A percentile compares a stretch with the other conserved stretches of the same genome.
Evolutionary conservation across 495 filamentous ascomycete genomes (phyloP).

Genomic region (Podospora pseudocomata): DNA sequence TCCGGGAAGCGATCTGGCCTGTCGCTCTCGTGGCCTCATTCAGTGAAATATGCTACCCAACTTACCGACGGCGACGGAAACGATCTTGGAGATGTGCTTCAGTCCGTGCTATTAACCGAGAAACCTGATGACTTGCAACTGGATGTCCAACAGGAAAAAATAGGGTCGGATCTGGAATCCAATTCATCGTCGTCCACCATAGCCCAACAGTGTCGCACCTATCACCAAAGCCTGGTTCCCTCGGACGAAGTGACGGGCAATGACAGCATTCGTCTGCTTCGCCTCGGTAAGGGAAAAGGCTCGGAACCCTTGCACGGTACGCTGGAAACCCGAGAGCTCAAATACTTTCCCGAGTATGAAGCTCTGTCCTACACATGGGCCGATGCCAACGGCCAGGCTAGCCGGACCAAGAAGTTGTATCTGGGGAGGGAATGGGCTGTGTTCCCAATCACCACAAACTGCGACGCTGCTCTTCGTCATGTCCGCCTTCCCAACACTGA

Average conservation of each 20-base stretch:
- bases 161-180: not conserved
- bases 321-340: constrained; percentile 16
- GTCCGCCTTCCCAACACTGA: constrained; percentile 18
- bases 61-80: constrained; percentile 9
- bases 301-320: constrained; percentile 20
- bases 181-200: not conserved
- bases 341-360: constrained; percentile 27
- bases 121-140: not conserved
- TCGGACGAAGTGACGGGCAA: not conserved
- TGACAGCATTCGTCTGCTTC: constrained; percentile 22
- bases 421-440: constrained; percentile 23
- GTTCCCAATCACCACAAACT: constrained; percentile 22
- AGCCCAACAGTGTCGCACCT: not conserved
- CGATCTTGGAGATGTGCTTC: constrained; percentile 9
- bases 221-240: not conserved
- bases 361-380: constrained; percentile 25
- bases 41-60: constrained; percentile 10
- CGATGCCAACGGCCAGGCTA: constrained; percentile 17
- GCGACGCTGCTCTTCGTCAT: constrained; percentile 20
- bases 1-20: constrained; percentile 6
- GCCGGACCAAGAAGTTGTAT: constrained; percentile 19
- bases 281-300: constrained; percentile 18
- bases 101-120: not conserved
- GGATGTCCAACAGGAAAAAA: not conserved
- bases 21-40: constrained; percentile 16